Evolutionary conservation across 73 alveolate species (phyloP).

Genomic region (Paramecium octaurelia): DNA sequence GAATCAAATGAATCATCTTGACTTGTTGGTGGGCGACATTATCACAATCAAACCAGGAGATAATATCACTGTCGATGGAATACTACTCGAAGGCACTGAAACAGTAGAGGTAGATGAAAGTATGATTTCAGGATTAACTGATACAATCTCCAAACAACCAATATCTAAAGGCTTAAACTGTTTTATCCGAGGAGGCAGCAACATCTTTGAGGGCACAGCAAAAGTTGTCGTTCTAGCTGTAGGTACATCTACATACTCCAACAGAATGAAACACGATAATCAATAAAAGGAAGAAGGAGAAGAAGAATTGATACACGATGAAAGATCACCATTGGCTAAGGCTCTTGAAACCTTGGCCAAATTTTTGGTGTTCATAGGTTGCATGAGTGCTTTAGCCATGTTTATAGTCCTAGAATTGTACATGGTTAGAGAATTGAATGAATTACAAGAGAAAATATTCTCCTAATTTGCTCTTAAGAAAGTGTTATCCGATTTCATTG

Average conservation of each 20-base stretch:
- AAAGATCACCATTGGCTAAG: slow-evolving; percentile 76
- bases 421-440: slow-evolving; percentile 25
- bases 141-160: slow-evolving; percentile 55
- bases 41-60: slow-evolving; percentile 61
- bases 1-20: slow-evolving; percentile 53
- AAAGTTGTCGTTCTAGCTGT: slow-evolving; percentile 71
- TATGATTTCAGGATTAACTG: slow-evolving; percentile 64
- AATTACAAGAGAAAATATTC: neutral
- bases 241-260: slow-evolving; percentile 63
- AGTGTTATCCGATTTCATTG: slow-evolving; percentile 55
- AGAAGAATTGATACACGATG: slow-evolving; percentile 58
- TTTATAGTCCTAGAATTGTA: slow-evolving; percentile 68
- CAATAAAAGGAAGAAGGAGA: slow-evolving; percentile 73
- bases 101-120: slow-evolving; percentile 64
- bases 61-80: slow-evolving; percentile 61
- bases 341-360: slow-evolving; percentile 85
- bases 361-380: slow-evolving; percentile 79
- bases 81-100: slow-evolving; percentile 58
- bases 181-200: slow-evolving; percentile 80
- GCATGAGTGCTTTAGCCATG: slow-evolving; percentile 78
- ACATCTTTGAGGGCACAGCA: slow-evolving; percentile 85
- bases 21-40: slow-evolving; percentile 62
- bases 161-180: slow-evolving; percentile 6
- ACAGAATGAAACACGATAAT: slow-evolving; percentile 65
- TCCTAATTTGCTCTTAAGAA: neutral